Percentiles rank a stretch among this genome's conserved stretches.
phyloP scores from a whole-genome alignment of 192 early-diverging fungal genomes.

The Coemansia sp. region DNA sequence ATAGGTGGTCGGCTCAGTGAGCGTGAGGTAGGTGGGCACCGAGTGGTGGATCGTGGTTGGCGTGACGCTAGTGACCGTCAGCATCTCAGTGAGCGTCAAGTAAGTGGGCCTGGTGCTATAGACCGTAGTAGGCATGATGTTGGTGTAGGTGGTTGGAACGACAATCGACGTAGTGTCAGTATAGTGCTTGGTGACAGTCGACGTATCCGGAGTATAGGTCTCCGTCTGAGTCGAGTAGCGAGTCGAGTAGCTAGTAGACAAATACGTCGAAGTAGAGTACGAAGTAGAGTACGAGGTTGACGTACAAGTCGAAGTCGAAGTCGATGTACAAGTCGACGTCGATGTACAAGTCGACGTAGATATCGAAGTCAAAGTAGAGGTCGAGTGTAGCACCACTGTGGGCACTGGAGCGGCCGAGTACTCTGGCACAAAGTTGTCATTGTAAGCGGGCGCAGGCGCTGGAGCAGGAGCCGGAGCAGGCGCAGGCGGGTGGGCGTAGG shows the following conservation, averaged over 20 bases:
- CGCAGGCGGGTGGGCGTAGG: background rate
- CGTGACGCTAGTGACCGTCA: slow-evolving; percentile 25
- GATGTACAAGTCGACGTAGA: slow-evolving; percentile 28
- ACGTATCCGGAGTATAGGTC: slow-evolving; percentile 20
- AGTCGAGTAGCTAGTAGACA: slow-evolving; percentile 19
- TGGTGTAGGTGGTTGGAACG: slow-evolving; percentile 26
- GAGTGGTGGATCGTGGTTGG: slow-evolving; percentile 43
- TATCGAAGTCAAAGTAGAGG: background rate
- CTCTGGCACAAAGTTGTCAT: background rate
- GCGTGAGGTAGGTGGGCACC: slow-evolving; percentile 39
- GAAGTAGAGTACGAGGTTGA: background rate
- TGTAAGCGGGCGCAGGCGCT: background rate
- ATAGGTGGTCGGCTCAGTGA: slow-evolving; percentile 28
- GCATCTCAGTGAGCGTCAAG: slow-evolving; percentile 31
- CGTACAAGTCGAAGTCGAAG: slow-evolving; percentile 37
- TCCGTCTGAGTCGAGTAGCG: slow-evolving; percentile 38
- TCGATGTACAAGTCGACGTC: slow-evolving; percentile 12
- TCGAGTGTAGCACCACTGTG: background rate
- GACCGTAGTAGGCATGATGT: slow-evolving; percentile 21
- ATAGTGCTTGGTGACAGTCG: slow-evolving; percentile 25
- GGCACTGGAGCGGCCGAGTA: background rate
- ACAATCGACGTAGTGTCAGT: slow-evolving; percentile 35
- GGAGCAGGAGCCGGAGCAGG: background rate
- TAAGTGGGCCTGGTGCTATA: slow-evolving; percentile 32
- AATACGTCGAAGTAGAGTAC: background rate